Percentiles rank a stretch among this genome's conserved stretches.
These are phyloP conservation scores for Lenzites betulinus DNA, from an alignment of 768 basidiomycete species.

Conservation along the genomic window DNA sequence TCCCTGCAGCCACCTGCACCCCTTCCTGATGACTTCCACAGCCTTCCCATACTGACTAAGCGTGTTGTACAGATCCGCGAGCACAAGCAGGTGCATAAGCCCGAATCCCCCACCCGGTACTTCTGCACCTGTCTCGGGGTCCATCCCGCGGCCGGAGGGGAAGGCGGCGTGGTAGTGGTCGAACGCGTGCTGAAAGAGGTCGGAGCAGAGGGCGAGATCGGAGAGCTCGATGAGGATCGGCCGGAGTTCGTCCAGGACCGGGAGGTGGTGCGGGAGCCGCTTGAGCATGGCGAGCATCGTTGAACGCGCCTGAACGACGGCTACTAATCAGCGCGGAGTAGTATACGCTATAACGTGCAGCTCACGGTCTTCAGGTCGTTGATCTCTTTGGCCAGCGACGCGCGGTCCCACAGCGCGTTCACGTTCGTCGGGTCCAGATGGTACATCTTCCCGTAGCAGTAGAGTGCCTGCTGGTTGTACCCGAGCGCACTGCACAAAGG, in stretches of 20 bases:
- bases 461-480: constrained; percentile 83
- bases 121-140: constrained; percentile 26
- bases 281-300: constrained; percentile 74
- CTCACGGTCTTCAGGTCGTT: constrained; percentile 69
- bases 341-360: neutral
- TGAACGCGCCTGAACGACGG: constrained; percentile 49
- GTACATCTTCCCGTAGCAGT: constrained; percentile 86
- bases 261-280: constrained; percentile 76
- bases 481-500: constrained; percentile 72
- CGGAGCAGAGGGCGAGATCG: constrained; percentile 64
- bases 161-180: constrained; percentile 59
- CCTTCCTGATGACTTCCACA: constrained; percentile 67
- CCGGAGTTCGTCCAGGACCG: constrained; percentile 76
- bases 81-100: constrained; percentile 72
- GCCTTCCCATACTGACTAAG: constrained; percentile 69
- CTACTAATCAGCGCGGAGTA: neutral
- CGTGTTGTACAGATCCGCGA: constrained; percentile 82
- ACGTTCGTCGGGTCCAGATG: constrained; percentile 79
- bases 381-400: constrained; percentile 74
- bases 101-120: constrained; percentile 46
- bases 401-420: constrained; percentile 88
- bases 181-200: constrained; percentile 74
- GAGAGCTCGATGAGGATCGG: constrained; percentile 74
- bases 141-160: constrained; percentile 50
- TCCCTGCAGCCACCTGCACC: constrained; percentile 92